Percentiles rank a stretch among this genome's conserved stretches.
These are phyloP conservation scores for Croton setiger DNA, from an alignment of 441 rosid species.

Conservation along the genomic window DNA sequence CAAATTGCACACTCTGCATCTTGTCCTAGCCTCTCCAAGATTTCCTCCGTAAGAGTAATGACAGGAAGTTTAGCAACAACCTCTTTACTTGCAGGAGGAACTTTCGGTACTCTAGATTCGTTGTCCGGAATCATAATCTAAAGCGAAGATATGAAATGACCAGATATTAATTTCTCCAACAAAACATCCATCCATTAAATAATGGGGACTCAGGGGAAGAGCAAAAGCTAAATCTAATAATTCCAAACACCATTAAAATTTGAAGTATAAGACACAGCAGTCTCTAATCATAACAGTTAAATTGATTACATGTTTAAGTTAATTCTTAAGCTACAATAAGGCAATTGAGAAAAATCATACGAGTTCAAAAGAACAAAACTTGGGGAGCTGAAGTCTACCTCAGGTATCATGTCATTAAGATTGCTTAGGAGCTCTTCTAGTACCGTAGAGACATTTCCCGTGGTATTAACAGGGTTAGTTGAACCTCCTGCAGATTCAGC, in stretches of 20 bases:
- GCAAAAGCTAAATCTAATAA: too few relatives aligned
- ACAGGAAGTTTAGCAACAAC: conserved; percentile 91
- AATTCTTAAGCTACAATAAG: background rate
- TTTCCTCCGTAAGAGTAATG: conserved; percentile 53
- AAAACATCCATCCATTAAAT: conserved; percentile 2
- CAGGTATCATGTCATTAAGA: conserved; percentile 56
- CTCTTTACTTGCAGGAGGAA: conserved; percentile 94
- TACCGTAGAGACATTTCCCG: conserved; percentile 40
- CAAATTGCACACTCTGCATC: conserved; percentile 88
- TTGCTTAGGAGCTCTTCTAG: conserved; percentile 57
- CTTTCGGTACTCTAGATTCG: conserved; percentile 53
- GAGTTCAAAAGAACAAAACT: background rate
- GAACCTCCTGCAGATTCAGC: conserved; percentile 55
- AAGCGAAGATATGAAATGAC: conserved; percentile 5
- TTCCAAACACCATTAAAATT: background rate
- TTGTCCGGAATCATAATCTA: conserved; percentile 38
- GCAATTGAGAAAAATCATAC: background rate
- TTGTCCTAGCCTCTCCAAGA: conserved; percentile 53
- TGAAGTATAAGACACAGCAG: background rate
- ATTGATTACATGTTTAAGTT: background rate
- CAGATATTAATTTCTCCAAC: conserved; percentile 6
- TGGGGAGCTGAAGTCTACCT: conserved; percentile 35
- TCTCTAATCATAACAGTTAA: background rate
- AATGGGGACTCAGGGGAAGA: background rate
- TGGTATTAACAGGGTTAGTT: conserved; percentile 23